phyloP scores from a whole-genome alignment of 768 basidiomycete species.

The Serendipita sp. region DNA sequence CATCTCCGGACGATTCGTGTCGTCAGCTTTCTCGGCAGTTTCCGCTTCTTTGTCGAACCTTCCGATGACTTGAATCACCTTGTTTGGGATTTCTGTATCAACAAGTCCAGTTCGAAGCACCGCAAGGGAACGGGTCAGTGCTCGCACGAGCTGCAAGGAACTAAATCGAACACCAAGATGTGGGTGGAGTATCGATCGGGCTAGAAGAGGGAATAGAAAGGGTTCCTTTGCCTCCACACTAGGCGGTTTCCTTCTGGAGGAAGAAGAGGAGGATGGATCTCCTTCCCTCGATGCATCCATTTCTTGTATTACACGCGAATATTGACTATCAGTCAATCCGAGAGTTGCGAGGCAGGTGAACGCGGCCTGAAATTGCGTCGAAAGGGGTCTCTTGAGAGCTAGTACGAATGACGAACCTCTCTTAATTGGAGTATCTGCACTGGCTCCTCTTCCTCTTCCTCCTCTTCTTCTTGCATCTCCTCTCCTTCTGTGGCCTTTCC shows the following conservation, averaged over 20 bases:
- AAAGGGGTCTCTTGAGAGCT: slow-evolving; percentile 30
- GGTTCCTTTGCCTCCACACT: slow-evolving; percentile 44
- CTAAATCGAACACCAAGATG: slow-evolving; percentile 69
- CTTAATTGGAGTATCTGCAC: slow-evolving; percentile 6
- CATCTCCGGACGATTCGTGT: slow-evolving; percentile 4
- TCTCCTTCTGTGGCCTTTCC: slow-evolving; percentile 3
- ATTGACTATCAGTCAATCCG: neutral
- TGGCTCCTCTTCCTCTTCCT: slow-evolving; percentile 8
- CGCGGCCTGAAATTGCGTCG: neutral
- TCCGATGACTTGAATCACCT: slow-evolving; percentile 43
- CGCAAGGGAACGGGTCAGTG: slow-evolving; percentile 60
- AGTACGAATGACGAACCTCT: slow-evolving; percentile 23
- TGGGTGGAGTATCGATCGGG: slow-evolving; percentile 38
- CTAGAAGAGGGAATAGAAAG: slow-evolving; percentile 37
- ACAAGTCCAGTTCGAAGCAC: slow-evolving; percentile 73
- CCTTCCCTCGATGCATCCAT: slow-evolving; percentile 56
- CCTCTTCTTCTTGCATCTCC: slow-evolving; percentile 13
- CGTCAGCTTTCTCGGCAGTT: slow-evolving; percentile 18
- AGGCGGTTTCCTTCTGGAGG: slow-evolving; percentile 55
- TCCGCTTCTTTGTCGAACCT: slow-evolving; percentile 6
- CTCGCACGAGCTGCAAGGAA: slow-evolving; percentile 71
- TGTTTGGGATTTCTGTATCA: slow-evolving; percentile 62
- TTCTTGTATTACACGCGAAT: neutral
- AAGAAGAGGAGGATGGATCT: slow-evolving; percentile 50
- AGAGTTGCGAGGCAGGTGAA: neutral